Conservation (phyloP, 148 eudicot genomes). For the Linanthus parryae region DNA sequence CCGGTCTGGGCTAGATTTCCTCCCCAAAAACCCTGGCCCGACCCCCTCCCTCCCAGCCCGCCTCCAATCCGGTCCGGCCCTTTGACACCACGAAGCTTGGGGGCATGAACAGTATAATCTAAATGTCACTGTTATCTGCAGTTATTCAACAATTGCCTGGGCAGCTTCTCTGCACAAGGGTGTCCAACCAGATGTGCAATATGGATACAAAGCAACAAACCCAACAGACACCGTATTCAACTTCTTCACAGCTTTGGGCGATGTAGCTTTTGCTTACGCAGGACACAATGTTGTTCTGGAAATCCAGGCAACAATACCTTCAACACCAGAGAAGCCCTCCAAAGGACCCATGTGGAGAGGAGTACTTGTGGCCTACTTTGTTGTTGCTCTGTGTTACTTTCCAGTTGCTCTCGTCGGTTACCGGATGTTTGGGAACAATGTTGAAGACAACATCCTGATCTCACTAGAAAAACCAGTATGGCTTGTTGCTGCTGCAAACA, state of each 20-base stretch:
- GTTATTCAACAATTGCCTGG: conserved; percentile 33
- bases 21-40: too few species aligned
- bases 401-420: conserved; percentile 26
- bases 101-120: too few species aligned
- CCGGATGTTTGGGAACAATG: conserved; percentile 15
- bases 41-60: too few species aligned
- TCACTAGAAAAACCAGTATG: conserved; percentile 19
- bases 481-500: conserved; percentile 28
- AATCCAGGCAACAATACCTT: conserved; percentile 35
- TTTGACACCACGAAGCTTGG: too few species aligned
- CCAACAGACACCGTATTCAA: conserved; percentile 17
- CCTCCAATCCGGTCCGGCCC: too few species aligned
- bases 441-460: conserved; percentile 21
- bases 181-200: conserved; percentile 10
- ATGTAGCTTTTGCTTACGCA: conserved; percentile 29
- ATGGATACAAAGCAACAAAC: conserved; percentile 13
- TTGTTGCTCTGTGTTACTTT: conserved; percentile 29
- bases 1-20: too few species aligned
- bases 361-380: conserved; percentile 23
- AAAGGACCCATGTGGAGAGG: conserved; percentile 33
- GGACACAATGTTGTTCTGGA: conserved; percentile 33
- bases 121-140: not conserved
- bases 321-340: conserved; percentile 30
- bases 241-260: conserved; percentile 24
- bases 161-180: conserved; percentile 21